Evolutionary conservation across 805 yeast species (phyloP), one percentile per base, ranked within the genome.

Genomic region (Trichomonascus vanleenenianus): DNA sequence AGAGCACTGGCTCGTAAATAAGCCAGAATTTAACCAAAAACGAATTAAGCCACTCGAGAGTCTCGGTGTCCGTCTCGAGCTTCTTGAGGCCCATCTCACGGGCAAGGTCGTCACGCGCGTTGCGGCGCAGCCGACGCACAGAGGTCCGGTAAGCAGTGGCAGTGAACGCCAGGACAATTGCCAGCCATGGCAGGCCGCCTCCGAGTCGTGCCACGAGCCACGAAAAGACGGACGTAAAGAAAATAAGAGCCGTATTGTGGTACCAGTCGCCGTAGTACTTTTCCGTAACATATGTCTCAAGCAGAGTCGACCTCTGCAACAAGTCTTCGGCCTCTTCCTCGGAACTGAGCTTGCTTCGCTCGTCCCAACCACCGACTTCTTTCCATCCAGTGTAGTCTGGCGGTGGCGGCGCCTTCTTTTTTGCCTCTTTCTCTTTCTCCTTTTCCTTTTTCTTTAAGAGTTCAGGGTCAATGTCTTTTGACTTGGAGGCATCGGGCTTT

Each of bases 21-120:
- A 78, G 70, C 99, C 99, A 93, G 64, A 85, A 89, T 65, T 88
- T 89, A 59, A 83, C 89, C 65, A 94, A 63, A 57, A 94, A 83
- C 20, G 79, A 77, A 64, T 93, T 93, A 53, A 86, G 70, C 99
- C 99, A 93, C 59, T 93, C 97, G 84, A 93, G 78, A 5, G 95
- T 75, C 67, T 93, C 98, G 54, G 81, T 82, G 61, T 91, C 97
- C 58, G 80, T 76, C 64, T 93, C 97, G 52, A 89, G 81, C 40
- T 76, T 76, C 58, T 78, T 79, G 40, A 87, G 78, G 14, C 93
- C 81, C 58, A 84, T 79, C 59, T 91, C 96, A 55, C 95, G 79
- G 59, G 87, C 89, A 25, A 93, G 83, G 47, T 77, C 80, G 51
- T 87, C 88, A 58, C 96, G 76, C 51, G 87, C 72, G 2, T 67